Percentiles rank a stretch among this genome's conserved stretches.
Conservation (phyloP, 352 stramenopile genomes). For the Globisporangium iwayamae region DNA sequence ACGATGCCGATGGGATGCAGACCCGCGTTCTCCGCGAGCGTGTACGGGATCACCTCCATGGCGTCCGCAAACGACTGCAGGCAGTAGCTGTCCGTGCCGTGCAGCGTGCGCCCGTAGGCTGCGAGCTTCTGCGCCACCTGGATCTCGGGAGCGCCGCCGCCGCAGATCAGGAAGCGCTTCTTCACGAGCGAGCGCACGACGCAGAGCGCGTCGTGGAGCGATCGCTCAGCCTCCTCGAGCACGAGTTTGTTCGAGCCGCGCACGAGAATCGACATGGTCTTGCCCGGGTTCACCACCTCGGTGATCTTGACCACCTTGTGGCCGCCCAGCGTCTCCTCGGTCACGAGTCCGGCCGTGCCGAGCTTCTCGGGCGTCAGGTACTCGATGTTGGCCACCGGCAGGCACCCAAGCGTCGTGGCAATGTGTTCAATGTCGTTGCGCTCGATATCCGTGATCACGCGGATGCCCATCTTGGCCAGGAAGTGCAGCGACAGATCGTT, state of each 20-base stretch:
- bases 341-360: constrained; percentile 90
- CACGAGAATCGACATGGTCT: constrained; percentile 98
- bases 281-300: constrained; percentile 93
- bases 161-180: constrained; percentile 97
- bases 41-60: constrained; percentile 99
- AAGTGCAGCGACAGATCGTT: constrained; percentile 99
- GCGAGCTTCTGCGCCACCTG: constrained; percentile 94
- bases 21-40: constrained; percentile 98
- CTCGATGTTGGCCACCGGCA: constrained; percentile 98
- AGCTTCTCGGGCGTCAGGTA: constrained; percentile 97
- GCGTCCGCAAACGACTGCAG: constrained; percentile 96
- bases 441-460: constrained; percentile 99
- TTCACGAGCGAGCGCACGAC: constrained; percentile 98
- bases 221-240: constrained; percentile 97
- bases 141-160: constrained; percentile 96
- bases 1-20: constrained; percentile 99
- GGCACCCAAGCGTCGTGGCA: constrained; percentile 93
- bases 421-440: constrained; percentile 99
- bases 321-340: constrained; percentile 94
- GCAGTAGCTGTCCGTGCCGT: constrained; percentile 96
- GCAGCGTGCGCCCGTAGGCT: constrained; percentile 91
- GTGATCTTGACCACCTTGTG: constrained; percentile 99
- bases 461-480: constrained; percentile 99
- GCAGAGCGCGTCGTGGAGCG: constrained; percentile 98
- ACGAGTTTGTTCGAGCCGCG: constrained; percentile 98